phyloP scores from a whole-genome alignment of 805 yeast genomes.

The Candida boidinii region DNA sequence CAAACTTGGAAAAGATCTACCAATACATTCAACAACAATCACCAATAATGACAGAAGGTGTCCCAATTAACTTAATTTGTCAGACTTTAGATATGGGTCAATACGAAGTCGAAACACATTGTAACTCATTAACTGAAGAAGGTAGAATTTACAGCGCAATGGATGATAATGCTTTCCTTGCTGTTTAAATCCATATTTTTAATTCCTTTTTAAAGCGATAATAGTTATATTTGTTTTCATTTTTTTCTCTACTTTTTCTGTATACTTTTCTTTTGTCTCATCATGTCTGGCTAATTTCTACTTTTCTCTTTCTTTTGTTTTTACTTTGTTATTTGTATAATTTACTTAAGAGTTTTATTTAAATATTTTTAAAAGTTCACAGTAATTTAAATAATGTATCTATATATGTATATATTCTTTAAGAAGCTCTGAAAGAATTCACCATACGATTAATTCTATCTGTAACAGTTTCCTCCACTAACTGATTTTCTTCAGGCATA shows the following conservation, averaged over 20 bases:
- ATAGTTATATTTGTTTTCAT: too few species aligned
- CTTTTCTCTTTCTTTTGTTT: neutral
- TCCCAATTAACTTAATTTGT: constrained; percentile 55
- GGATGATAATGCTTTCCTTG: constrained; percentile 55
- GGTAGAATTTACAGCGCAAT: constrained; percentile 65
- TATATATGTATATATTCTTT: neutral
- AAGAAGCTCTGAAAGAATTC: too few species aligned
- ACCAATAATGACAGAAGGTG: constrained; percentile 63
- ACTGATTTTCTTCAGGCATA: too few species aligned
- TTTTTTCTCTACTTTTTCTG: constrained; percentile 8
- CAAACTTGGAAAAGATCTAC: constrained; percentile 35
- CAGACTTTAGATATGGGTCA: constrained; percentile 44
- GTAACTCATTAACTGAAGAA: constrained; percentile 50
- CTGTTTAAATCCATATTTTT: constrained; percentile 38
- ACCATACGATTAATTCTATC: too few species aligned
- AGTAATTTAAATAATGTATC: neutral
- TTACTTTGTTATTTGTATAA: neutral
- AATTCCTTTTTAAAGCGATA: too few species aligned
- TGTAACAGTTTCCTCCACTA: too few species aligned
- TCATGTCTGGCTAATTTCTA: too few species aligned
- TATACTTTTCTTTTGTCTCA: constrained; percentile 3
- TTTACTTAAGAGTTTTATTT: neutral
- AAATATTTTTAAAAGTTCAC: too few species aligned
- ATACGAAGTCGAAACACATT: constrained; percentile 39
- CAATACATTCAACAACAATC: constrained; percentile 41